These are phyloP conservation scores for Colletotrichum liaoningense DNA, from an alignment of 2,329 filamentous ascomycete genomes.

Conservation along the genomic window DNA sequence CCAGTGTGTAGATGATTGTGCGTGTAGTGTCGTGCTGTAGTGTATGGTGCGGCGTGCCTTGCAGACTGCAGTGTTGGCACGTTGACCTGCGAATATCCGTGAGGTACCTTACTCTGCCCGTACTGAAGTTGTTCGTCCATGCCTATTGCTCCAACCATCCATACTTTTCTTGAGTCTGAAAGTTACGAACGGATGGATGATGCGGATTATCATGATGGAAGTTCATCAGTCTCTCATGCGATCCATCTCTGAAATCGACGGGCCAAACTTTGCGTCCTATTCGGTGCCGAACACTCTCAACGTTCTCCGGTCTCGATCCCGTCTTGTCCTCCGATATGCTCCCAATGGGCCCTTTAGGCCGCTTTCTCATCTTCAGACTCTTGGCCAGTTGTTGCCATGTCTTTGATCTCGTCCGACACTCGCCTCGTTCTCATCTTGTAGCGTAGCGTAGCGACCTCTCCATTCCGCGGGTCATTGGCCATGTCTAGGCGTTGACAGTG, in stretches of 20 bases:
- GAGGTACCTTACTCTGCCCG: background rate
- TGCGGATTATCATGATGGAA: background rate
- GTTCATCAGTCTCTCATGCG: background rate
- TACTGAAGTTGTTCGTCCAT: background rate
- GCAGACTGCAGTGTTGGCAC: constrained; percentile 6
- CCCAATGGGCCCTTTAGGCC: background rate
- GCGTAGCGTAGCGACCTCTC: background rate
- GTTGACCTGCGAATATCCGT: background rate
- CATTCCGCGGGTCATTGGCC: background rate
- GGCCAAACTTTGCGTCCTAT: background rate
- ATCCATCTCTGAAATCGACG: background rate
- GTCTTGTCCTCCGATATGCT: background rate
- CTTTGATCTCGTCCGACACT: constrained; percentile 1
- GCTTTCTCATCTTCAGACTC: background rate
- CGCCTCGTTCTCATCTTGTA: background rate
- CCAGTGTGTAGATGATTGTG: constrained; percentile 10
- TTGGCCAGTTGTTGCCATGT: background rate
- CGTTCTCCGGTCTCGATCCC: constrained; percentile 5
- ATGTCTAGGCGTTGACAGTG: constrained; percentile 9
- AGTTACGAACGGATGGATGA: background rate
- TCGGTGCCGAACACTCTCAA: constrained; percentile 3
- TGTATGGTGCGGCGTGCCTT: background rate
- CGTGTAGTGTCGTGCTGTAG: constrained; percentile 1
- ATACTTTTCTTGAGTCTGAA: background rate
- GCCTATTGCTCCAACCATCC: background rate